phyloP scores from a whole-genome alignment of 1,284 basidiomycete genomes.

The Fomitopsis pinicola region DNA sequence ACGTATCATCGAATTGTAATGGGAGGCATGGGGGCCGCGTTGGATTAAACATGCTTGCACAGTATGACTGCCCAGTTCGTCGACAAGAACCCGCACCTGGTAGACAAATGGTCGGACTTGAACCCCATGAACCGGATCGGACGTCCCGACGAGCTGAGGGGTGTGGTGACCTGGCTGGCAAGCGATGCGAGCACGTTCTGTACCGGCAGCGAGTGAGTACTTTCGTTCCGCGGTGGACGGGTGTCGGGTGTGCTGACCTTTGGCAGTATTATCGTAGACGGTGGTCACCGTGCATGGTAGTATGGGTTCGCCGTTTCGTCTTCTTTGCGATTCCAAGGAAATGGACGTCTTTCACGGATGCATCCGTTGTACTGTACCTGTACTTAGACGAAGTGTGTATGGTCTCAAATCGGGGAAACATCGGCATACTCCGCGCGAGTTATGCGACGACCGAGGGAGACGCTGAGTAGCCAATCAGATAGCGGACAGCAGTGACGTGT shows the following conservation, averaged over 20 bases:
- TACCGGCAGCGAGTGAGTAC: slow-evolving; percentile 69
- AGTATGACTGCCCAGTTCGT: slow-evolving; percentile 79
- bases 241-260: background rate
- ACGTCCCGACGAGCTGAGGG: slow-evolving; percentile 72
- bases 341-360: no score
- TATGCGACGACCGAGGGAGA: background rate
- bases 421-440: background rate
- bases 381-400: slow-evolving; percentile 56
- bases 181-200: slow-evolving; percentile 75
- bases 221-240: background rate
- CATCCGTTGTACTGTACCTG: background rate
- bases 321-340: no score
- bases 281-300: slow-evolving; percentile 70
- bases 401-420: slow-evolving; percentile 56
- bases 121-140: slow-evolving; percentile 78
- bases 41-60: background rate
- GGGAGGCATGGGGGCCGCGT: background rate
- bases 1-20: slow-evolving; percentile 18
- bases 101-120: slow-evolving; percentile 67
- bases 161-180: slow-evolving; percentile 73
- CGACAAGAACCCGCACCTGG: slow-evolving; percentile 64
- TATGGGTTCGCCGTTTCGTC: background rate
- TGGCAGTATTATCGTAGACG: slow-evolving; percentile 61
- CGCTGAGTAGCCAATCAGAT: background rate
- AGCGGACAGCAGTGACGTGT: background rate